Conservation (phyloP, 176 grass and related monocot species). For the Oryza australiensis region DNA sequence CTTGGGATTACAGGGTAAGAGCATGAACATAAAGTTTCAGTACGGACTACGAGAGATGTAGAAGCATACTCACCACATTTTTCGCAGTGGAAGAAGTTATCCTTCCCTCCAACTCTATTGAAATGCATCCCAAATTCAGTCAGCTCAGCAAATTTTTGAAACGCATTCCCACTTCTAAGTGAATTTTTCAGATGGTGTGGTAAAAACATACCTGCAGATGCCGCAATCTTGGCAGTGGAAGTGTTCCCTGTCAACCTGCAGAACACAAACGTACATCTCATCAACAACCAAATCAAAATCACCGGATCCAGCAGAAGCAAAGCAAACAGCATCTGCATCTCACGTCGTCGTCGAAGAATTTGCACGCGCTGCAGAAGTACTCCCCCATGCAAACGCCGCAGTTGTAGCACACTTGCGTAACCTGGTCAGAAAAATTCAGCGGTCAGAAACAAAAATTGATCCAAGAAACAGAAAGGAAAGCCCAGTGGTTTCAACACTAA, state of each 20-base stretch:
- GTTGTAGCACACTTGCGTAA: conserved; percentile 65
- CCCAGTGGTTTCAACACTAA: conserved; percentile 22
- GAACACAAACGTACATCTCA: background rate
- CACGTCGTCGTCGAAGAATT: conserved; percentile 80
- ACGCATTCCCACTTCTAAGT: background rate
- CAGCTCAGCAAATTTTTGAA: background rate
- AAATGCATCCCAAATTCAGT: conserved; percentile 10
- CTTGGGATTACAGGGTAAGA: background rate
- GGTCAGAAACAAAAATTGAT: background rate
- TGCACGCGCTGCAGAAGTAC: conserved; percentile 80
- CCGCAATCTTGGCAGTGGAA: conserved; percentile 84
- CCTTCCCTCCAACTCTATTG: conserved; percentile 77
- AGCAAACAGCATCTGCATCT: background rate
- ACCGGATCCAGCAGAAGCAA: background rate
- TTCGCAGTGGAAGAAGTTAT: conserved; percentile 82
- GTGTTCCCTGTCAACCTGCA: conserved; percentile 70
- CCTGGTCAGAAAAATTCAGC: conserved; percentile 23
- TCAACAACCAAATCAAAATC: conserved; percentile 5
- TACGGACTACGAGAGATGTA: background rate
- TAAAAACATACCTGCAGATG: conserved; percentile 71
- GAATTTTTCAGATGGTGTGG: background rate
- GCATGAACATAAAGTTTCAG: too few relatives aligned
- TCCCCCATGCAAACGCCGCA: conserved; percentile 88
- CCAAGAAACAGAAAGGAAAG: background rate
- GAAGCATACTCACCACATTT: conserved; percentile 69